Evolutionary conservation across 371 early-diverging fungal genomes (phyloP), one percentile per base, ranked within the genome.

Genomic region (Saksenaea vasiformis): DNA sequence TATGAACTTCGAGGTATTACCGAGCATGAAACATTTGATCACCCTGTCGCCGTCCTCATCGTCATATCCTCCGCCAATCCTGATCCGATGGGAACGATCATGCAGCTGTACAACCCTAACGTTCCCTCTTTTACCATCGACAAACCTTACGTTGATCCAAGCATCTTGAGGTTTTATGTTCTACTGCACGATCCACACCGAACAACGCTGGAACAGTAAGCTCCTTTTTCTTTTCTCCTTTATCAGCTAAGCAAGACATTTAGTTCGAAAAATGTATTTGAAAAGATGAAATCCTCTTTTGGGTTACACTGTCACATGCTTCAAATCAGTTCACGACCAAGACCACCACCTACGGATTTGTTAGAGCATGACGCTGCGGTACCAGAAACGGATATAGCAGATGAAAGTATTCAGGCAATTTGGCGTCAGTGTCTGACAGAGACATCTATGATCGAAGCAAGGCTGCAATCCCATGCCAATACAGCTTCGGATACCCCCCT

Each of bases 1-100:
- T 80, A 92, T 17, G 78, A 82, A 34, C 72, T 83, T 15, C 80
- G 86, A 58, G 91, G 90, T 2, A 82, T 88, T 8, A 84, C 91
- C 0, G 96, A 96, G 63, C 94, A 96, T 65, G 96, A 97, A 67
- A 88, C 95, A 5, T 96, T 98, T 70, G 92, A 93, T 60, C 96
- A 97, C 68, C 97, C 98, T 1, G 90, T 96, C 0, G 94, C 94
- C 8, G 85, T 82, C 47, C 65, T 96, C 51, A 78, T 92, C 54
- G 93, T 90, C 9, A 87, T 91, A 13, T 91, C 96, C 0, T 89
- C 94, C 0, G 66, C 85, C 1, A 86, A 92, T 43, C 79, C 88
- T 0, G 93, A 96, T 65, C 95, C 95, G 0, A 78, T 95, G 17
- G 84, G 79, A 8, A 80, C 88, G 1, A 76, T 93, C 27, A 79